These are phyloP conservation scores for Pichia cactophila DNA, from an alignment of 1,139 yeast genomes.

Conservation along the genomic window DNA sequence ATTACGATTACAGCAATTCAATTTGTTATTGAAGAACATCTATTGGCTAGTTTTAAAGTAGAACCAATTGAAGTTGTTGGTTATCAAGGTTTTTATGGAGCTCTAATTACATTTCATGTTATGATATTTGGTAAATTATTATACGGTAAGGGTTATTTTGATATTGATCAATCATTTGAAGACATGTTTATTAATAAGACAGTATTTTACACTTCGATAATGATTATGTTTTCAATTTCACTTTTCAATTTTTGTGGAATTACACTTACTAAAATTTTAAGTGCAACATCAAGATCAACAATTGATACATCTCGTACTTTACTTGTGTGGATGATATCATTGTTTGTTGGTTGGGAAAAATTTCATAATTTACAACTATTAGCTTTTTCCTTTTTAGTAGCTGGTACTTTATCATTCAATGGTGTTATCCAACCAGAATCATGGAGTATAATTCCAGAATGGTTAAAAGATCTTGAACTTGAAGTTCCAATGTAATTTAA, in stretches of 20 bases:
- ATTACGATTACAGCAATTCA: slow-evolving; percentile 66
- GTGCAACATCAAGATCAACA: slow-evolving; percentile 76
- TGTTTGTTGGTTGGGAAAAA: slow-evolving; percentile 70
- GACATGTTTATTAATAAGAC: slow-evolving; percentile 40
- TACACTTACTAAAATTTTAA: slow-evolving; percentile 54
- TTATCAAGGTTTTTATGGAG: slow-evolving; percentile 68
- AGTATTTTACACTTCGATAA: slow-evolving; percentile 47
- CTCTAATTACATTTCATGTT: slow-evolving; percentile 36
- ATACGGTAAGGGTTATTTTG: slow-evolving; percentile 47
- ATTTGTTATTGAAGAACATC: slow-evolving; percentile 71
- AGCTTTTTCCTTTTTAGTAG: slow-evolving; percentile 59
- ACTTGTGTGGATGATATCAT: slow-evolving; percentile 70
- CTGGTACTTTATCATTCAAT: slow-evolving; percentile 71
- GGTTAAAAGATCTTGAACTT: slow-evolving; percentile 29
- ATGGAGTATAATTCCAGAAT: slow-evolving; percentile 41
- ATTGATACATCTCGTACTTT: slow-evolving; percentile 74
- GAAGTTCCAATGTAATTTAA: slow-evolving; percentile 7
- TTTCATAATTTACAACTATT: slow-evolving; percentile 53
- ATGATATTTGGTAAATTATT: slow-evolving; percentile 40
- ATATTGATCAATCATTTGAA: slow-evolving; percentile 42
- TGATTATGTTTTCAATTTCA: slow-evolving; percentile 68
- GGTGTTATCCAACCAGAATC: slow-evolving; percentile 43
- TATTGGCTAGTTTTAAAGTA: slow-evolving; percentile 46
- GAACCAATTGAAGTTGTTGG: slow-evolving; percentile 65
- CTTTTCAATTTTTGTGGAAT: slow-evolving; percentile 70